Base-by-base conservation (phyloP, 2,329 filamentous ascomycete genomes). In the Penicillium expansum region DNA sequence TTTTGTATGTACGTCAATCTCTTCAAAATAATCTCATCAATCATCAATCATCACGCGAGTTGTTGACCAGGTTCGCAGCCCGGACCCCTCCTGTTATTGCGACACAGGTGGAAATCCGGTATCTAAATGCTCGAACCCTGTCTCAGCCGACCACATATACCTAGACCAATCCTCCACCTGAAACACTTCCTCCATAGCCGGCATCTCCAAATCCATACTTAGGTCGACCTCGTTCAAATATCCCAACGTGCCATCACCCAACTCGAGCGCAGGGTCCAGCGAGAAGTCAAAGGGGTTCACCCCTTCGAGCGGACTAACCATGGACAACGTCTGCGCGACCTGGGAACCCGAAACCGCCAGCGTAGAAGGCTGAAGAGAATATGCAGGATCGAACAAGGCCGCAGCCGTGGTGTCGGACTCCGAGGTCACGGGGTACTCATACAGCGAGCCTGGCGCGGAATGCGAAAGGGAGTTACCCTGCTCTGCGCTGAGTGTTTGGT, bases 101-200 rank as follows among this genome's bases (percentile, higher is more conserved):
- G 62, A 51, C 51, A 53, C 52, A 14, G 61, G 54, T 5, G 59
- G 59, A 20, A 56, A 60, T 6, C 60, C 62, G n/a, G 56, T 64
- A 60, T 67, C 63, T 49, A 67, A 49, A 61, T 64, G 62, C 51
- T 66, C 64, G 18, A 66, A 63, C 30, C 64, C 64, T 4, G 58
- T 67, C 52, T 67, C 63, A 9, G 63, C 57, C 24, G 64, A 64
- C 63, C 63, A 67, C 62, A 67, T 64, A 54, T 64, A 67, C 38
- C 64, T 50, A 10, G 64, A 64, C 64, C 64, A 67, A 55, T 67
- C 64, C 47, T 67, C 63, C 13, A 67, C 63, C 48, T 62, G 58
- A 22, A 64, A 67, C 13, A 55, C 44, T 5, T 64, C 63, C 20
- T 65, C 64, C 16, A 51, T 33, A 24, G 22, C 14, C 14, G 57